These are phyloP conservation scores for Vanderwaltozyma polyspora DNA, from an alignment of 805 yeast species.

Conservation along the genomic window DNA sequence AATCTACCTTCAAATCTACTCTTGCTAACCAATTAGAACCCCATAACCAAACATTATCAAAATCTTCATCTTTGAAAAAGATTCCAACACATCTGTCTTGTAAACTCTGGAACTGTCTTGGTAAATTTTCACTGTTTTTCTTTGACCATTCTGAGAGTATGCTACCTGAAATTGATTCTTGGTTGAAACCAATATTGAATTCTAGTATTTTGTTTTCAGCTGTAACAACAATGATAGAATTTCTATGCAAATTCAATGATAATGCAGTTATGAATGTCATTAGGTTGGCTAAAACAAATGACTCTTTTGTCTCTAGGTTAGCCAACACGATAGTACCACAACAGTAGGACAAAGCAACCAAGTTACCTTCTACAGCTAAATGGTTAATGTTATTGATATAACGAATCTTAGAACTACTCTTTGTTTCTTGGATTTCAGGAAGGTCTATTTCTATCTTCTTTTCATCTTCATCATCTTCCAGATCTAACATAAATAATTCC, in stretches of 20 bases:
- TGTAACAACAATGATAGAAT: slow-evolving; percentile 52
- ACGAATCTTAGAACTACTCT: slow-evolving; percentile 29
- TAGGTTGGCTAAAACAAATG: slow-evolving; percentile 44
- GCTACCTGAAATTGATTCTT: slow-evolving; percentile 4
- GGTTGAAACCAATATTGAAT: slow-evolving; percentile 30
- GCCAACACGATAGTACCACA: slow-evolving; percentile 53
- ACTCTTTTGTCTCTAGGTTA: slow-evolving; percentile 18
- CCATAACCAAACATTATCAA: slow-evolving; percentile 65
- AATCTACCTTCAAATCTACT: slow-evolving; percentile 51
- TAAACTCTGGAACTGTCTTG: slow-evolving; percentile 44
- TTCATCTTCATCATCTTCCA: slow-evolving; percentile 32
- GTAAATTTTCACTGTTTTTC: slow-evolving; percentile 62
- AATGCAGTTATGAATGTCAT: slow-evolving; percentile 51
- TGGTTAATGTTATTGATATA: slow-evolving; percentile 43
- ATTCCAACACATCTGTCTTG: slow-evolving; percentile 67
- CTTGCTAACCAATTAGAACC: slow-evolving; percentile 74
- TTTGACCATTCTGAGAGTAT: slow-evolving; percentile 66
- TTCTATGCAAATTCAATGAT: slow-evolving; percentile 36
- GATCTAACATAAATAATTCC: slow-evolving; percentile 39
- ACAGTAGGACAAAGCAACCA: slow-evolving; percentile 49
- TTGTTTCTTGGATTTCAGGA: slow-evolving; percentile 28
- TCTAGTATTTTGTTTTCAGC: slow-evolving; percentile 70
- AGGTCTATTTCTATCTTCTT: slow-evolving; percentile 30
- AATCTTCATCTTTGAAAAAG: slow-evolving; percentile 36
- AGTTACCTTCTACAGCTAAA: slow-evolving; percentile 37